Base-by-base conservation (phyloP, 1,284 basidiomycete species). In the Schizophyllum amplum region DNA sequence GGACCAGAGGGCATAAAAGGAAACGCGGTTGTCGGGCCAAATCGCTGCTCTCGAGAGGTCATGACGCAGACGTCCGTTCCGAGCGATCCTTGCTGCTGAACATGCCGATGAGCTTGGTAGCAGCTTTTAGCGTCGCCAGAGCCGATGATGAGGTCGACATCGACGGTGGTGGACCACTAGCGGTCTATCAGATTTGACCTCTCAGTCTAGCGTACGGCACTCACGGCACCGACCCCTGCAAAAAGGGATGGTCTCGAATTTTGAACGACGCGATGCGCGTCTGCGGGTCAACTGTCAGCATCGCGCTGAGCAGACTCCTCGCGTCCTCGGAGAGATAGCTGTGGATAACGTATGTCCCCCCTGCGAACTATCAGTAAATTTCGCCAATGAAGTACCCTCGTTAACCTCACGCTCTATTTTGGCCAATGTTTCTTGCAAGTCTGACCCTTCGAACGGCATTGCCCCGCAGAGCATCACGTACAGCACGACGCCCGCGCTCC, bases 381-480 rank as follows among this genome's bases (percentile, higher is more conserved):
- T 26, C 33, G 13, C 48, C 11, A 13, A 53, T 53, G 5, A 47
- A 26, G 17, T 20, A 53, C 20, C 17, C 57, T 21, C 48, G 13
- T 55, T 50, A 9, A 11, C 77, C 83, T 65, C 67, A 92, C 91
- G 87, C 61, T 89, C 90, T 65, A 97, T 97, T 75, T 96, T 96
- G 61, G 89, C 87, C 75, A 97, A 97, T 25, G 97, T 72, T 1
- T 83, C 81, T 55, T 94, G 92, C 51, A 97, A 92, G 67, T 96
- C 91, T 55, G 96, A 92, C 71, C 97, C 94, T 73, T 97, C 94
- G 68, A 98, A 97, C 1, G 94, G 94, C 47, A 97, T 77, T 54
- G 90, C 78, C 13, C 94, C 94, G 66, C 90, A 94, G 5, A 98
- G 80, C 85, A 98, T 92, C 53, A 96, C 94, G 72, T 94, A 97